Percentiles rank a stretch among this genome's conserved stretches.
Conservation (phyloP, 306 rosid species). For the Canavalia ensiformis region DNA sequence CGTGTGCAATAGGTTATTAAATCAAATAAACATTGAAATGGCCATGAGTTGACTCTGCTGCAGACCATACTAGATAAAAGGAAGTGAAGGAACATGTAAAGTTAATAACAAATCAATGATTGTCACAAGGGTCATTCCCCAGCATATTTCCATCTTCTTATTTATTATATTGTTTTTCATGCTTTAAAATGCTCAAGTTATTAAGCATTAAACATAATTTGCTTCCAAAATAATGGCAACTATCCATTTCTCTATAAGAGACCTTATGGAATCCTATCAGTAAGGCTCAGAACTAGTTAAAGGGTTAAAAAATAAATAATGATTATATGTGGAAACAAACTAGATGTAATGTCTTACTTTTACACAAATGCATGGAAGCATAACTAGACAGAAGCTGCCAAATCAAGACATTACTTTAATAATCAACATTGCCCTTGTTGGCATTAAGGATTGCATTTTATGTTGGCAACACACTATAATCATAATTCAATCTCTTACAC, state of each 20-base stretch:
- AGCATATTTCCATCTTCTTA: neutral
- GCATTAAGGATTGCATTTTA: neutral
- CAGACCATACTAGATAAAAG: neutral
- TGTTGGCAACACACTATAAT: neutral
- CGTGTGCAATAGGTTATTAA: constrained; percentile 1
- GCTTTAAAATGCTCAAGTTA: neutral
- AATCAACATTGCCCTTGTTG: neutral
- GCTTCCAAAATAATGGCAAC: constrained; percentile 4
- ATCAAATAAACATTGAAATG: neutral
- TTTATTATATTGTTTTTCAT: neutral
- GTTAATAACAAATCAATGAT: neutral
- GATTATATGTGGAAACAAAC: too few species aligned
- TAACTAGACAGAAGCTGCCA: neutral
- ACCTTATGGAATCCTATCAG: neutral
- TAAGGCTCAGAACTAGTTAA: neutral
- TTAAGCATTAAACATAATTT: constrained; percentile 22
- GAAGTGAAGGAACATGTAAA: neutral
- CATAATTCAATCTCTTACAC: constrained; percentile 3
- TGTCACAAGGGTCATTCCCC: neutral
- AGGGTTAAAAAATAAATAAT: neutral
- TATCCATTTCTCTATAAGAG: constrained; percentile 2
- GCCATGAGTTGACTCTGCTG: neutral
- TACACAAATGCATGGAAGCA: constrained; percentile 14
- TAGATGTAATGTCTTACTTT: neutral
- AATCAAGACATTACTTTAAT: constrained; percentile 4